Evolutionary conservation across 139 green algal genomes (phyloP), one percentile per base, ranked within the genome.

Genomic region (Chlorella ohadii): DNA sequence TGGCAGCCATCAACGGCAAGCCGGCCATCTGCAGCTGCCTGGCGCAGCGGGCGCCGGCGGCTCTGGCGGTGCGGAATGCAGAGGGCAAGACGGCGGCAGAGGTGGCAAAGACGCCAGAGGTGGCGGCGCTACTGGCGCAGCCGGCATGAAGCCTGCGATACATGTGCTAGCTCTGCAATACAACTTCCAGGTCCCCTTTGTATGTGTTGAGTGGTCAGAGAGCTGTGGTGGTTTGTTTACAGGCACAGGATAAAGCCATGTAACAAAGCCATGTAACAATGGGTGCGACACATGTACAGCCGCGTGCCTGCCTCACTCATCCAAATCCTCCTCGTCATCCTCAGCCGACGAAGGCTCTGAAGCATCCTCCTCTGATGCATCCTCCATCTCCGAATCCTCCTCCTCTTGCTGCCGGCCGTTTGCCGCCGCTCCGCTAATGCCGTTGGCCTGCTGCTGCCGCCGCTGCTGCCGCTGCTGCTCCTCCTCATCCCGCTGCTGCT

Each of bases 1-100:
- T 92, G 72, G 87, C 74, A n/a, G 83, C 83, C 3, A 23, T 84
- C 16, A 87, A 87, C 57, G 83, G 83, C 44, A 66, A 66, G 75
- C 20, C 65, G 13, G 44, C 71, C 9, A 66, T 87, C 31, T 84
- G 74, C 57, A 77, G 33, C 17, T 47, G 31, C 36, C 47, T 87
- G 56, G 70, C 57, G 25, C 70, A 78, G 82, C 19, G 15, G 9
- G 73, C 72, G 2, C 33, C 71, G 11, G 51, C 82, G 11, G 82
- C 47, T 22, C 47, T 84, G 65, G 31, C 5, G 22, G 44, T 56
- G 22, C 67, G 19, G 28, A 82, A 86, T 63, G 72, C 39, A 36
- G 82, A 70, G 23, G 71, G 82, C 9, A 82, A 75, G 51, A 86
- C 74, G 33, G 41, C 82, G 9, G 70, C 71, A 56, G 67, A 86